Base-by-base conservation (phyloP, 1,284 basidiomycete genomes). In the Prillingera fragicola region DNA sequence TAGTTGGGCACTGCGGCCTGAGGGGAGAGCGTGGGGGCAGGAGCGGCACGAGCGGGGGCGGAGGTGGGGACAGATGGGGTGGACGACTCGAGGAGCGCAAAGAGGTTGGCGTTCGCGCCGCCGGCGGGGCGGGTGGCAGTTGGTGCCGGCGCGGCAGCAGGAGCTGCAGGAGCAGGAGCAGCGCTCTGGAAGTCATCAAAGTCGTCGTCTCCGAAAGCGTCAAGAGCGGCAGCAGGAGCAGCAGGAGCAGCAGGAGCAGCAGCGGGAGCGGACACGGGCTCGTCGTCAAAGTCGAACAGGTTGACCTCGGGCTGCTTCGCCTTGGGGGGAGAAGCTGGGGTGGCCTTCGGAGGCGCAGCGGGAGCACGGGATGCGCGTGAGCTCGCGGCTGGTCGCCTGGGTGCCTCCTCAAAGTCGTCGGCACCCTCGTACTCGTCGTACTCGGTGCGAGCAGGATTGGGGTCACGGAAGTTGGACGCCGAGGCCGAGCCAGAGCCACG, bases 341-440 rank as follows among this genome's bases (percentile, higher is more conserved):
- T 59, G 3, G 80, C 70, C 41, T 65, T 58, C 10, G 76, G 60
- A 13, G 77, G 72, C 34, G 28, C 33, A 17, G 50, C 39, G 13
- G 49, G 21, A 18, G 45, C 43, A 17, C 52, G 43, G 5, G 51
- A 24, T 1, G 51, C 40, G 13, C 60, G 73, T 15, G 74, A n/a
- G n/a, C n/a, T n/a, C n/a, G n/a, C n/a, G n/a, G n/a, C n/a, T n/a
- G n/a, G n/a, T n/a, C n/a, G n/a, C 24, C 69, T 73, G 42, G 77
- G 59, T 3, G 72, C 48, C 24, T 65, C 65, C 29, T 81, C 78
- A 55, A 97, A 95, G 64, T 91, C 88, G 44, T 95, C 95, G 1
- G 95, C 94, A 4, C 94, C 95, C 58, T 96, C 87, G 68, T 98
- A 98, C 69, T 96, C 94, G 59, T 97, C 92, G 29, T 59, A 69